These are phyloP conservation scores for Lentinula novae-zelandiae DNA, from an alignment of 1,284 basidiomycete genomes.

Conservation along the genomic window DNA sequence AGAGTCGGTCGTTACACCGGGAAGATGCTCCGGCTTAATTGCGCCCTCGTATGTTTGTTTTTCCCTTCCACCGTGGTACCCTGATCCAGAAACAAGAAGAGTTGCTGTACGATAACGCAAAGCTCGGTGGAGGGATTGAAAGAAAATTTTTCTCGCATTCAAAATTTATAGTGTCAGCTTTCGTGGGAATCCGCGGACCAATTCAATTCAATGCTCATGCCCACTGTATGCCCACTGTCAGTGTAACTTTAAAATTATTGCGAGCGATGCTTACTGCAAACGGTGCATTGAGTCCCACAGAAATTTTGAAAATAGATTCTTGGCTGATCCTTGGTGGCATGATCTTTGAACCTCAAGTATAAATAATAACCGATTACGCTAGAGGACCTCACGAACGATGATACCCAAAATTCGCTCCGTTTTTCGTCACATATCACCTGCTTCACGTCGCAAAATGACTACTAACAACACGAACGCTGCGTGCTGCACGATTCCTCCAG, in stretches of 20 bases:
- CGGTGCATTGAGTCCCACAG: not conserved
- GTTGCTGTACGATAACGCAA: constrained; percentile 28
- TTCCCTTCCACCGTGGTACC: constrained; percentile 49
- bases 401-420: constrained; percentile 38
- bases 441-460: constrained; percentile 31
- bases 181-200: not conserved
- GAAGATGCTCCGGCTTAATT: constrained; percentile 79
- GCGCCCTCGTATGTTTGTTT: constrained; percentile 42
- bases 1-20: constrained; percentile 36
- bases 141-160: not conserved
- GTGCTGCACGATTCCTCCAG: constrained; percentile 58
- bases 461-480: constrained; percentile 54
- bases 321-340: not conserved
- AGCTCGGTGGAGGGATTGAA: constrained; percentile 23
- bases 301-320: not conserved
- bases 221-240: too few species aligned
- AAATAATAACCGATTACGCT: not conserved
- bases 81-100: constrained; percentile 32
- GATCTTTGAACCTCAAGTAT: not conserved
- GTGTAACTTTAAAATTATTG: not conserved
- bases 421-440: constrained; percentile 33
- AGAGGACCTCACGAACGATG: constrained; percentile 24
- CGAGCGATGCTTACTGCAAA: not conserved
- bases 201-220: not conserved
- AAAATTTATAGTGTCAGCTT: not conserved